Conservation (phyloP, 306 rosid species). For the Medicago truncatula region DNA sequence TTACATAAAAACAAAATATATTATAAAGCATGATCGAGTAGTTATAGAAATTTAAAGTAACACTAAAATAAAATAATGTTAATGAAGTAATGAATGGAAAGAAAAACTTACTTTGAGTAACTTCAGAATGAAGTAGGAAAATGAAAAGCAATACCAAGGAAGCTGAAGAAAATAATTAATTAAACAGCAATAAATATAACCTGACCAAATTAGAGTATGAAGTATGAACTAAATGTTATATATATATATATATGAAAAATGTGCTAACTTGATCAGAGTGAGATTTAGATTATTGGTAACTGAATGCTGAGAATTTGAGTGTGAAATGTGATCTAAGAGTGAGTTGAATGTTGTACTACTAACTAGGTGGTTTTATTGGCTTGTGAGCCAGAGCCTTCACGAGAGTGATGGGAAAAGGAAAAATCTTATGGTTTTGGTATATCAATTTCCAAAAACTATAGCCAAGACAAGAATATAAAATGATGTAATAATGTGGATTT, state of each 20-base stretch:
- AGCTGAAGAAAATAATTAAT: slow-evolving; percentile 20
- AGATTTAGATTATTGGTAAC: not conserved
- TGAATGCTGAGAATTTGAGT: not conserved
- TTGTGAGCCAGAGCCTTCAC: slow-evolving; percentile 59
- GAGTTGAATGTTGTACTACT: not conserved
- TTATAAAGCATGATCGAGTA: slow-evolving; percentile 6
- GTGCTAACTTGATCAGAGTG: not conserved
- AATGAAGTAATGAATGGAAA: slow-evolving; percentile 9
- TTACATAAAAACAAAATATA: slow-evolving; percentile 37
- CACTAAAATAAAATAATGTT: slow-evolving; percentile 15
- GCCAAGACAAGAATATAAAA: not conserved
- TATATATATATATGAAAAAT: not conserved
- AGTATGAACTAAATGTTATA: not conserved
- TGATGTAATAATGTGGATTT: slow-evolving; percentile 18
- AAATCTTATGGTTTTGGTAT: slow-evolving; percentile 40
- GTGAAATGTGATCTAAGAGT: slow-evolving; percentile 57
- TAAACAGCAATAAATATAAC: slow-evolving; percentile 36
- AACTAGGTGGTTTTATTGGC: slow-evolving; percentile 50
- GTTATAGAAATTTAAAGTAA: slow-evolving; percentile 42
- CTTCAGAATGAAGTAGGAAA: slow-evolving; percentile 14
- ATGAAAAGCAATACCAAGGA: slow-evolving; percentile 17
- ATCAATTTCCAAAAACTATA: slow-evolving; percentile 35
- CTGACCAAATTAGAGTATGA: not conserved
- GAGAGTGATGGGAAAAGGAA: slow-evolving; percentile 52
- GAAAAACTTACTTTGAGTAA: slow-evolving; percentile 32